Evolutionary conservation across 2,329 filamentous ascomycete species (phyloP).

Genomic region (Didymella pomorum): DNA sequence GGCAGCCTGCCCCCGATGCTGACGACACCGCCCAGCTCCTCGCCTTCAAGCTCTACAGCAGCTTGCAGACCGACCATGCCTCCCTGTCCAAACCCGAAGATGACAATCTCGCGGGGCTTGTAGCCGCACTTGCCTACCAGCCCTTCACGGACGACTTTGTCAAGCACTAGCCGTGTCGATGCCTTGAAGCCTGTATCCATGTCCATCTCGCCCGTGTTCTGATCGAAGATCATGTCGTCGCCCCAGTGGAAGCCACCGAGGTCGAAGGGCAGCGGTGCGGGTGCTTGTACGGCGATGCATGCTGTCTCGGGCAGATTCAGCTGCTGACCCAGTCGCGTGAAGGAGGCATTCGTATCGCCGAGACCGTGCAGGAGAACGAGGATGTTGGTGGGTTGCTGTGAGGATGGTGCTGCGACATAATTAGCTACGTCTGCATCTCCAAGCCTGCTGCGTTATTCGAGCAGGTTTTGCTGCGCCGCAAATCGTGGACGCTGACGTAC

Average conservation of each 20-base stretch:
- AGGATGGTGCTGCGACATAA: conserved; percentile 44
- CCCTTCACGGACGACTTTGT: conserved; percentile 54
- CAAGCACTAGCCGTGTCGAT: conserved; percentile 53
- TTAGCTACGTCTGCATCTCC: conserved; percentile 25
- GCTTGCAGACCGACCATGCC: conserved; percentile 62
- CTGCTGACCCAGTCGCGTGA: conserved; percentile 72
- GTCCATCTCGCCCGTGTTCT: conserved; percentile 61
- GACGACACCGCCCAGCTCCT: conserved; percentile 66
- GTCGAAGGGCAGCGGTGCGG: conserved; percentile 72
- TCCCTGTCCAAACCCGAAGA: conserved; percentile 66
- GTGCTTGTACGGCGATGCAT: conserved; percentile 76
- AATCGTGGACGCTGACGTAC: conserved; percentile 46
- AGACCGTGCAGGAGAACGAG: conserved; percentile 85
- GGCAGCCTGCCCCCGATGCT: conserved; percentile 70
- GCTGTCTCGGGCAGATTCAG: conserved; percentile 79
- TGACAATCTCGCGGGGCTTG: conserved; percentile 57
- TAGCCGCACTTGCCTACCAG: conserved; percentile 61
- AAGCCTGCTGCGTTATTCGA: not conserved
- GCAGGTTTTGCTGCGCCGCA: conserved; percentile 1
- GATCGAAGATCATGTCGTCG: conserved; percentile 66
- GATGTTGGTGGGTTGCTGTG: conserved; percentile 73
- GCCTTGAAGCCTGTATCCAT: conserved; percentile 62
- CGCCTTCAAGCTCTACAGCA: conserved; percentile 46
- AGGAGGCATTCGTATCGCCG: conserved; percentile 76
- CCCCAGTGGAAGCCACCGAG: conserved; percentile 71